A percentile compares a stretch with the other conserved stretches of the same genome.
Conservation (phyloP, 768 basidiomycete genomes). For the Mycena leptocephala region DNA sequence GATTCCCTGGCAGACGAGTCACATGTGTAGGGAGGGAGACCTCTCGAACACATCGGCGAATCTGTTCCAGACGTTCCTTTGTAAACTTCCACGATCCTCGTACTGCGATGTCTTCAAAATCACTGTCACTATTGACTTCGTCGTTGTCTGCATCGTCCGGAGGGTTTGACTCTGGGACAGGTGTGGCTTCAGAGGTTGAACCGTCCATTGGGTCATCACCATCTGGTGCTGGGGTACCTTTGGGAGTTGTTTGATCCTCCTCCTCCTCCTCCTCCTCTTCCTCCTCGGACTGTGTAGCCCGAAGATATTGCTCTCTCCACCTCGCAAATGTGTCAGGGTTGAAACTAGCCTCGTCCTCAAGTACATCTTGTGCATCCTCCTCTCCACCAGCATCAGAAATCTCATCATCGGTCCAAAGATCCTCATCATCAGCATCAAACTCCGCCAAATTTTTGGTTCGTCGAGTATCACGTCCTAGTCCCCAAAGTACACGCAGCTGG, state of each 20-base stretch:
- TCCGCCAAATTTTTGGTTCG: slow-evolving; percentile 14
- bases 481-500: slow-evolving; percentile 21
- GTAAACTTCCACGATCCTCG: slow-evolving; percentile 18
- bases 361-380: slow-evolving; percentile 7
- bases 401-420: slow-evolving; percentile 28
- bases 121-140: not conserved
- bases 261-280: slow-evolving; percentile 19
- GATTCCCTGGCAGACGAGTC: slow-evolving; percentile 34
- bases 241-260: slow-evolving; percentile 13
- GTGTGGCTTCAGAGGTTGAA: not conserved
- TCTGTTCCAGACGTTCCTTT: not conserved
- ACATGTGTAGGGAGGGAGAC: slow-evolving; percentile 33
- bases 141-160: not conserved
- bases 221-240: slow-evolving; percentile 5
- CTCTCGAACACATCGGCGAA: slow-evolving; percentile 16
- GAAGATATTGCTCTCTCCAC: slow-evolving; percentile 15
- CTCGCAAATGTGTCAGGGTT: not conserved
- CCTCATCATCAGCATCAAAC: slow-evolving; percentile 24
- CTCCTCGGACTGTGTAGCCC: not conserved
- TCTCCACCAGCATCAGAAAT: slow-evolving; percentile 23
- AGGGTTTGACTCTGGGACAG: slow-evolving; percentile 19
- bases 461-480: slow-evolving; percentile 29
- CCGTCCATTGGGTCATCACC: slow-evolving; percentile 25
- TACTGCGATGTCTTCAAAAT: slow-evolving; percentile 23
- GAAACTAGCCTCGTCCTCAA: not conserved